These are phyloP conservation scores for Acer campestre DNA, from an alignment of 345 rosid species.

Conservation along the genomic window DNA sequence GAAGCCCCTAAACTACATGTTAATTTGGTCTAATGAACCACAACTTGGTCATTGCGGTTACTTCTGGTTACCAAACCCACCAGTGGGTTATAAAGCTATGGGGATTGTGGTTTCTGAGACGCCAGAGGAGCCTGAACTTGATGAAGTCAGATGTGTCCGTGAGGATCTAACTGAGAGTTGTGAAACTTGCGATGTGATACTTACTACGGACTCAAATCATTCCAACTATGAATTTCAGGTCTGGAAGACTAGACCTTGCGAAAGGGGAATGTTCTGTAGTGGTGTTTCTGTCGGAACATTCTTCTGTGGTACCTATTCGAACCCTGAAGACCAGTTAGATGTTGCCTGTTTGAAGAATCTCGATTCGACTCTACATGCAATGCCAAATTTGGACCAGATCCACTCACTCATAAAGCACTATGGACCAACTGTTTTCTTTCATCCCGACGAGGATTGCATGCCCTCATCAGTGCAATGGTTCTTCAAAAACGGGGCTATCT, in stretches of 20 bases:
- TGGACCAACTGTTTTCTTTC: slow-evolving; percentile 88
- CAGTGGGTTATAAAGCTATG: slow-evolving; percentile 76
- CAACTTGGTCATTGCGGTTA: slow-evolving; percentile 44
- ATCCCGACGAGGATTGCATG: slow-evolving; percentile 79
- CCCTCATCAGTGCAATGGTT: slow-evolving; percentile 93
- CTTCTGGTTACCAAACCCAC: slow-evolving; percentile 90
- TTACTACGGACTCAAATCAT: slow-evolving; percentile 38
- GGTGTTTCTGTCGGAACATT: slow-evolving; percentile 90
- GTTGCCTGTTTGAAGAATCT: slow-evolving; percentile 83
- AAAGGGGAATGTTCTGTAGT: slow-evolving; percentile 64
- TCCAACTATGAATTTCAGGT: slow-evolving; percentile 49
- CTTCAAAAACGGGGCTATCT: slow-evolving; percentile 80
- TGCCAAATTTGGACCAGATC: slow-evolving; percentile 85
- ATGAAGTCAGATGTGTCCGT: slow-evolving; percentile 73
- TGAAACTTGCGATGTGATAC: slow-evolving; percentile 56
- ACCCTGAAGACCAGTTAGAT: slow-evolving; percentile 39
- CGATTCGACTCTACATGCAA: slow-evolving; percentile 49
- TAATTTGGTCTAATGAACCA: slow-evolving; percentile 54
- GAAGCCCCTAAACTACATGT: slow-evolving; percentile 60
- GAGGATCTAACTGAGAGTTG: slow-evolving; percentile 80
- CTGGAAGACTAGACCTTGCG: slow-evolving; percentile 68
- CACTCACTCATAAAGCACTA: slow-evolving; percentile 69
- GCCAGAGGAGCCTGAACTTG: slow-evolving; percentile 55
- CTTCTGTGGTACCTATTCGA: slow-evolving; percentile 55
- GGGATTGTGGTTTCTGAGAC: slow-evolving; percentile 66